Base-by-base conservation (phyloP, 345 rosid species). In the Citrus hindsii region DNA sequence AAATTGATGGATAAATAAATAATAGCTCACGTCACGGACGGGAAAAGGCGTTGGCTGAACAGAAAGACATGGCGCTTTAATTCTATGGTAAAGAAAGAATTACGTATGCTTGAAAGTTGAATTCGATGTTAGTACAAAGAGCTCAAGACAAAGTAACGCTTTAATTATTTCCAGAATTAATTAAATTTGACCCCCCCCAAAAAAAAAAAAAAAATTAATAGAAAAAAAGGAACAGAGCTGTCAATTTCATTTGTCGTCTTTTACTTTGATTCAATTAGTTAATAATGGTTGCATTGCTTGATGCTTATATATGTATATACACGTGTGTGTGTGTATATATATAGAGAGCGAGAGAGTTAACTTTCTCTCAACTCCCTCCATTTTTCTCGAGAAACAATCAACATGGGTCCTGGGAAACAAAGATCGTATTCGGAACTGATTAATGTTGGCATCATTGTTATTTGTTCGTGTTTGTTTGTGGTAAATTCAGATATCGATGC, bases 351-450 rank as follows among this genome's bases (percentile, higher is more conserved):
- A 7, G 40, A 38, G 10, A 27, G 32, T 13, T 10, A 16, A 4
- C 27, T 38, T 48, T 72, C 32, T 21, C 46, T 8, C n/a, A 0
- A n/a, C 4, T 53, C 5, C 22, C 68, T 38, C 68, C 37, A 2
- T 48, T 22, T 22, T 14, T 40, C 74, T 66, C 32, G 24, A 27
- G 42, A 63, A 63, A 27, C 9, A 40, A 74, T 16, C 30, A 60
- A 27, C 12, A 81, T 79, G 86, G 76, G 61, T 4, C 40, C 32
- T 58, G 78, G 71, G 75, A 76, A 62, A 28, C 30, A 12, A 75
- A 70, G 58, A 67, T 74, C 2, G 30, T 60, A 27, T n/a, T 64
- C 27, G 53, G 46, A 30, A 53, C 10, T 27, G 40, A 28, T 77
- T 46, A 25, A 32, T 13, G 30, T 60, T n/a, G 71, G 59, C 56